Conservation (phyloP, 2,329 filamentous ascomycete genomes). For the Penicillium griseofulvum region DNA sequence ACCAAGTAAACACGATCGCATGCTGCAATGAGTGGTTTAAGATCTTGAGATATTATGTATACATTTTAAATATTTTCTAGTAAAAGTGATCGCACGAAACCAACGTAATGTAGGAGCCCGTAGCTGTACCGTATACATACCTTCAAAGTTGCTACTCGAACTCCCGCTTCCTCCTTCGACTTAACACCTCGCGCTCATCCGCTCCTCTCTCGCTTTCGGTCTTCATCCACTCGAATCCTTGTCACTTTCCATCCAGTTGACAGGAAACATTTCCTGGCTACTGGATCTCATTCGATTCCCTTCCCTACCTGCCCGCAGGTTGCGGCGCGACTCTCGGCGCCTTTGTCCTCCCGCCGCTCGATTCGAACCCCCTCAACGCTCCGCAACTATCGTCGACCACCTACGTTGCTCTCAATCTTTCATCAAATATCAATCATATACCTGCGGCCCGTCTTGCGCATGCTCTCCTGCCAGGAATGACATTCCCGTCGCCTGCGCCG, state of each 20-base stretch:
- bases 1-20: constrained; percentile 1
- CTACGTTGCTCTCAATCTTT: constrained; percentile 17
- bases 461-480: constrained; percentile 40
- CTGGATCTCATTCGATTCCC: constrained; percentile 18
- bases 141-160: constrained; percentile 20
- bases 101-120: constrained; percentile 9
- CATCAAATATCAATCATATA: constrained; percentile 19
- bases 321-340: constrained; percentile 28
- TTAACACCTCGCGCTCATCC: constrained; percentile 18
- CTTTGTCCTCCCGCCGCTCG: constrained; percentile 28
- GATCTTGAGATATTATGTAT: background rate
- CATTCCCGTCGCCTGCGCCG: constrained; percentile 36
- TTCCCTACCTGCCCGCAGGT: constrained; percentile 19
- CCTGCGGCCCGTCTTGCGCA: constrained; percentile 27
- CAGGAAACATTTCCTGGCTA: constrained; percentile 21
- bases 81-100: background rate
- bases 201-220: constrained; percentile 13
- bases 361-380: constrained; percentile 27
- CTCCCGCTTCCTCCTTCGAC: constrained; percentile 21
- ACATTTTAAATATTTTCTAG: background rate
- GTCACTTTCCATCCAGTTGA: constrained; percentile 15
- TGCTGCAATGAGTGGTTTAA: background rate
- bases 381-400: constrained; percentile 23
- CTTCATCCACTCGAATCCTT: constrained; percentile 17
- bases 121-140: constrained; percentile 20